phyloP scores from a whole-genome alignment of 495 filamentous ascomycete genomes.

The Penicillium maclennaniae region DNA sequence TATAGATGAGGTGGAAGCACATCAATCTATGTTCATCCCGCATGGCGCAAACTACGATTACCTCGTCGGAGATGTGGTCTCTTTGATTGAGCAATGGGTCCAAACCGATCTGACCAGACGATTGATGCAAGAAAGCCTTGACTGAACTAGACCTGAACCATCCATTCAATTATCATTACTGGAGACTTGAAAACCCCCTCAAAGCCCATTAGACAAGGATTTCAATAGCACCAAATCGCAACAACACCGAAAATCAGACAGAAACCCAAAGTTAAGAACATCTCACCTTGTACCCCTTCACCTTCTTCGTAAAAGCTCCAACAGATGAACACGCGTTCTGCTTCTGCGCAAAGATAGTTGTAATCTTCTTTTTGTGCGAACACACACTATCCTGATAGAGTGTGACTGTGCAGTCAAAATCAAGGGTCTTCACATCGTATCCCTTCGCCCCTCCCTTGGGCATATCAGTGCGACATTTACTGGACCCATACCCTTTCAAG shows the following conservation, averaged over 20 bases:
- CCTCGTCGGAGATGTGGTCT: constrained; percentile 71
- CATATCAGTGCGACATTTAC: constrained; percentile 6
- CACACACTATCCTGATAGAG: constrained; percentile 14
- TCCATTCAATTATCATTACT: neutral
- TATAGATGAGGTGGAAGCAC: constrained; percentile 81
- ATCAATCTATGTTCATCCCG: constrained; percentile 76
- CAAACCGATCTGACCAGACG: constrained; percentile 41
- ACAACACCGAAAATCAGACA: no score
- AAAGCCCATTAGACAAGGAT: neutral
- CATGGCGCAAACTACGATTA: constrained; percentile 62
- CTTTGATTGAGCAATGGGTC: constrained; percentile 69
- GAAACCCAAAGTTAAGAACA: constrained; percentile 3
- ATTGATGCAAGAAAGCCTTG: constrained; percentile 15
- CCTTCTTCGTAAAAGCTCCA: constrained; percentile 2
- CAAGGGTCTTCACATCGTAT: constrained; percentile 1
- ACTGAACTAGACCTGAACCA: constrained; percentile 4
- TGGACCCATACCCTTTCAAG: constrained; percentile 6
- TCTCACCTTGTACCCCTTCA: constrained; percentile 13
- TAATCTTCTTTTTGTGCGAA: constrained; percentile 2
- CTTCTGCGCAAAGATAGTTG: neutral
- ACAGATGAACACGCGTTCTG: neutral
- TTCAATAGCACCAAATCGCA: neutral
- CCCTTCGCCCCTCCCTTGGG: constrained; percentile 1
- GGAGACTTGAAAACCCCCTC: neutral
- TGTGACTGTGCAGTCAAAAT: constrained; percentile 9